Evolutionary conservation across 1,139 yeast genomes (phyloP), one percentile per base, ranked within the genome.

Genomic region (Meyerozyma smithsonii): DNA sequence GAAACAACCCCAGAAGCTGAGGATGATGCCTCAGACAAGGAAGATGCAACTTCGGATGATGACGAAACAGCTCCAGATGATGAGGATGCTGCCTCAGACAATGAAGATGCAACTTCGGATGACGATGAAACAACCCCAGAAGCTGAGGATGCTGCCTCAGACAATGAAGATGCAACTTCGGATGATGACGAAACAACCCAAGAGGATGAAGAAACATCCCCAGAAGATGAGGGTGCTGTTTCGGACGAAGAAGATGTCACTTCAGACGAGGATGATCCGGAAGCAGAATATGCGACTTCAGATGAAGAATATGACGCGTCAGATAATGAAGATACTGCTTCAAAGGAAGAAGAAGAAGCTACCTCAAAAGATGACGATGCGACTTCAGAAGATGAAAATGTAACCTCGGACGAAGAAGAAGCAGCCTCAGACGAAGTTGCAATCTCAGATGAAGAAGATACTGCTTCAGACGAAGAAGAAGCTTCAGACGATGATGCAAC

Each of bases 151-250:
- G 16, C 20, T 20, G 14, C 36, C 6, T 32, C 14, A 14, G 34
- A 25, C 10, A 37, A 26, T 10, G 34, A 20, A 5, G 12, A 26
- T 10, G 30, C 23, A 15, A 24, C 32, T 7, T 20, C 24, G 24
- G 24, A 20, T 8, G 30, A 24, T 8, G 32, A 15, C n/a, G 7
- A 18, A 5, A 33, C 14, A 21, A 24, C 24, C 7, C 19, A 11
- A 19, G 35, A 20, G 14, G 36, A 19, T n/a, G 35, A 15, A 36
- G 8, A 7, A 18, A 15, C 15, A n/a, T 7, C 16, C 41, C 39
- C 28, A 28, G 38, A 11, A 28, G 39, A 32, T 19, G 46, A 33
- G n/a, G 39, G 15, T 7, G 42, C 25, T 6, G 28, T 18, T 20
- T 38, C 28, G 16, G 43, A 23, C 24, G 24, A 20, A 20, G 24